A percentile compares a stretch with the other conserved stretches of the same genome.
Evolutionary conservation across 2,329 filamentous ascomycete genomes (phyloP).

Genomic region (Aureobasidium sp.): DNA sequence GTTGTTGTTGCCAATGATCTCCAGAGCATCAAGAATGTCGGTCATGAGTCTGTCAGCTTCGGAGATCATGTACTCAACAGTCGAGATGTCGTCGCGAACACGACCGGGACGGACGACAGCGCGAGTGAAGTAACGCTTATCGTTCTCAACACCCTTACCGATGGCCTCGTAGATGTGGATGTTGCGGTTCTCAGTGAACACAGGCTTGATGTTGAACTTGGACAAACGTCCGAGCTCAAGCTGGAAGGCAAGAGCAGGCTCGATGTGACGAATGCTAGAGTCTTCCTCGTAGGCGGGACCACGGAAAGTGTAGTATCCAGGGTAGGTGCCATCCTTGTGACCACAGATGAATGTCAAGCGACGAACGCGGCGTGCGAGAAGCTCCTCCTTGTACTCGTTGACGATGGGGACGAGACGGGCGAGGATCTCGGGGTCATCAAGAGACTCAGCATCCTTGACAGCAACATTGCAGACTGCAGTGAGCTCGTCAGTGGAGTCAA

Average conservation of each 20-base stretch:
- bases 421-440: slow-evolving; percentile 73
- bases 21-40: slow-evolving; percentile 92
- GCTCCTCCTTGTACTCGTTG: slow-evolving; percentile 72
- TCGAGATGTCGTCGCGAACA: slow-evolving; percentile 93
- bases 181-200: slow-evolving; percentile 98
- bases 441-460: slow-evolving; percentile 76
- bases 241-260: slow-evolving; percentile 96
- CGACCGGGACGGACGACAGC: slow-evolving; percentile 90
- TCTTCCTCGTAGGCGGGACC: slow-evolving; percentile 85
- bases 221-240: slow-evolving; percentile 87
- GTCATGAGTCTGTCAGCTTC: slow-evolving; percentile 95
- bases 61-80: slow-evolving; percentile 95
- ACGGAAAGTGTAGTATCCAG: slow-evolving; percentile 97
- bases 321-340: slow-evolving; percentile 86
- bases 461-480: slow-evolving; percentile 90
- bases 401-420: slow-evolving; percentile 67
- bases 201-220: slow-evolving; percentile 96
- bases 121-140: slow-evolving; percentile 98
- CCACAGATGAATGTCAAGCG: slow-evolving; percentile 95
- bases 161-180: slow-evolving; percentile 98
- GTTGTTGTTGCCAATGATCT: slow-evolving; percentile 99
- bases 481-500: slow-evolving; percentile 63
- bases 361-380: slow-evolving; percentile 71
- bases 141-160: slow-evolving; percentile 87
- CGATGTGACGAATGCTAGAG: slow-evolving; percentile 90